Conservation (phyloP, 208 protist species). For the Trypanosoma mega region DNA sequence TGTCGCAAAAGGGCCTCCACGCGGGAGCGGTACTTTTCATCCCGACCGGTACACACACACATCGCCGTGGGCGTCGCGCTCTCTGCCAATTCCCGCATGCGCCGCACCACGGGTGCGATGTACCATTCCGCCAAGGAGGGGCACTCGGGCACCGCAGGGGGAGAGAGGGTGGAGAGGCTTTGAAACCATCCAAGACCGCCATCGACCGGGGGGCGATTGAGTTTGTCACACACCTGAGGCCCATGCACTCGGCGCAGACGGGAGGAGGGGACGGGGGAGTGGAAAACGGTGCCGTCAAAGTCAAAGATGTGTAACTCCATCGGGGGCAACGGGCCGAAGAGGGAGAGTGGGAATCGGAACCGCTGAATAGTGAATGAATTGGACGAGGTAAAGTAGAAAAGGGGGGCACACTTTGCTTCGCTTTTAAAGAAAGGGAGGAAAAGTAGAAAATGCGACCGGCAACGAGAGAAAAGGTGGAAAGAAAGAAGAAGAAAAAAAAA, state of each 20-base stretch:
- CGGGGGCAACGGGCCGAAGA: neutral
- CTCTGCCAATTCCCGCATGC: slow-evolving; percentile 20
- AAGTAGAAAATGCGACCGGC: neutral
- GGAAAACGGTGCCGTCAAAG: slow-evolving; percentile 85
- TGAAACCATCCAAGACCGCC: slow-evolving; percentile 84
- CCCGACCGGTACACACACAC: slow-evolving; percentile 73
- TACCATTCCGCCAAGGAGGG: slow-evolving; percentile 45
- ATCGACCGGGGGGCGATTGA: slow-evolving; percentile 35
- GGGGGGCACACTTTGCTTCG: too few relatives aligned
- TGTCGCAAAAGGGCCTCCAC: slow-evolving; percentile 61
- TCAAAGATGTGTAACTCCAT: slow-evolving; percentile 84
- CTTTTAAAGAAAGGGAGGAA: neutral
- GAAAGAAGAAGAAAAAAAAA: slow-evolving; percentile 15
- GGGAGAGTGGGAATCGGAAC: neutral
- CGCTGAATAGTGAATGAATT: too few relatives aligned
- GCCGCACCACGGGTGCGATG: slow-evolving; percentile 24
- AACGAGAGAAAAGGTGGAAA: slow-evolving; percentile 3
- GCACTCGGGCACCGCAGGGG: slow-evolving; percentile 54
- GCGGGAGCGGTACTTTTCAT: slow-evolving; percentile 54
- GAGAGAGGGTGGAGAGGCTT: slow-evolving; percentile 54
- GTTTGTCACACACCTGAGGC: slow-evolving; percentile 31
- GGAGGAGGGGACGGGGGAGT: slow-evolving; percentile 41
- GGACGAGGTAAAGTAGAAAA: too few relatives aligned
- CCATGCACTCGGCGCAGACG: slow-evolving; percentile 3
- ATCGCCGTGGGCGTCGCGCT: slow-evolving; percentile 21